Conservation (phyloP, 345 rosid species). For the Populus pruinosa region DNA sequence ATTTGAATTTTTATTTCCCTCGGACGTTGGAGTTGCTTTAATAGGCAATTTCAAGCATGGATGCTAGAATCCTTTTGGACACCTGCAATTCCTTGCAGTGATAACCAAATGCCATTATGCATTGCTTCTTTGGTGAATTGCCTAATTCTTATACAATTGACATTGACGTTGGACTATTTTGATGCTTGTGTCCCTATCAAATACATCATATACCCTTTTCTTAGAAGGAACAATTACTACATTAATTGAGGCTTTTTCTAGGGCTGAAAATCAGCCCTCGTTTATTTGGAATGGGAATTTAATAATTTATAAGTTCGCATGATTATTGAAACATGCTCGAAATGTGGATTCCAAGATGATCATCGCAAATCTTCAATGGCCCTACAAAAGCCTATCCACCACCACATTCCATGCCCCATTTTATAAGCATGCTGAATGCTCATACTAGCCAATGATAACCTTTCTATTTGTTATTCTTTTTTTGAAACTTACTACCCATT, state of each 20-base stretch:
- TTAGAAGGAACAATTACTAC: neutral
- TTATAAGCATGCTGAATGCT: neutral
- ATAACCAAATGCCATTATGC: too few relatives aligned
- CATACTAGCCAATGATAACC: neutral
- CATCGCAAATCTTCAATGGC: neutral
- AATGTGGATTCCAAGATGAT: neutral
- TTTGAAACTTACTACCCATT: neutral
- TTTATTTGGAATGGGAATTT: neutral
- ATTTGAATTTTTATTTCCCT: too few relatives aligned
- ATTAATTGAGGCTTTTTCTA: neutral
- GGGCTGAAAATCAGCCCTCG: neutral
- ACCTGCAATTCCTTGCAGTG: neutral
- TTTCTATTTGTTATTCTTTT: neutral
- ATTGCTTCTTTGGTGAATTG: neutral
- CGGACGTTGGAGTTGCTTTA: too few relatives aligned
- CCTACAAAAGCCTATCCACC: neutral
- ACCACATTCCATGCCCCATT: neutral
- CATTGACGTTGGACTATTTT: neutral
- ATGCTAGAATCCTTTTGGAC: neutral
- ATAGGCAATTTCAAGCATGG: too few relatives aligned
- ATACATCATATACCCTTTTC: neutral
- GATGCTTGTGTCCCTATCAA: neutral
- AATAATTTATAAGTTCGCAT: neutral
- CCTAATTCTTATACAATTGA: neutral
- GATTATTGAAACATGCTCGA: conserved; percentile 3